Evolutionary conservation across 257 asterid genomes (phyloP).

Genomic region (Fraxinus anomala): DNA sequence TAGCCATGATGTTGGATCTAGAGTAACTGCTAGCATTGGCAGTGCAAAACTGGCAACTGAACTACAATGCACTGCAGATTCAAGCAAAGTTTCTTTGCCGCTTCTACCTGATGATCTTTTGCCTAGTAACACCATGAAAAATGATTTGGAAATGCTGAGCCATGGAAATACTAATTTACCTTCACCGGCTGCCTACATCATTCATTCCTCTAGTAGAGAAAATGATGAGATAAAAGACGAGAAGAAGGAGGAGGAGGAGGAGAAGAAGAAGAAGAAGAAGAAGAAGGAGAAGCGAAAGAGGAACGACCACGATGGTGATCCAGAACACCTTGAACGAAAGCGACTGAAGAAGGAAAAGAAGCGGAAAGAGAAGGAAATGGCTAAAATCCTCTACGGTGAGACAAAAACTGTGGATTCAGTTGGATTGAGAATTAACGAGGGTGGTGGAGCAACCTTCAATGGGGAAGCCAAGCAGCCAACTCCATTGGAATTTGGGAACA

Average conservation of each 20-base stretch:
- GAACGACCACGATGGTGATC: conserved; percentile 48
- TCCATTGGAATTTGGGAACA: conserved; percentile 20
- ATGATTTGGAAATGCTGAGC: conserved; percentile 37
- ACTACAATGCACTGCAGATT: conserved; percentile 94
- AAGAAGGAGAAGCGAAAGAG: conserved; percentile 58
- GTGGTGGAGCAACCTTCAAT: conserved; percentile 15
- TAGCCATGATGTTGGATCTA: conserved; percentile 88
- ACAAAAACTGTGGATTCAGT: conserved; percentile 34
- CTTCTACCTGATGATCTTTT: conserved; percentile 36
- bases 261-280: conserved; percentile 51
- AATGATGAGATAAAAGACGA: conserved; percentile 34
- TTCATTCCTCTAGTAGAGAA: conserved; percentile 27
- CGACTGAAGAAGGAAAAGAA: conserved; percentile 82
- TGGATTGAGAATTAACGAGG: conserved; percentile 35
- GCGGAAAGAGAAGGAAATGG: conserved; percentile 81
- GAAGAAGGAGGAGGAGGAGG: conserved; percentile 14
- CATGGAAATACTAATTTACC: conserved; percentile 44
- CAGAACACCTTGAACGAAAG: conserved; percentile 61
- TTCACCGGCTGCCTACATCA: conserved; percentile 24
- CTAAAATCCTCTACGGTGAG: conserved; percentile 55
- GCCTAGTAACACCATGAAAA: conserved; percentile 33
- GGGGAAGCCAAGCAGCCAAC: conserved; percentile 25
- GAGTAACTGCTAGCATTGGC: conserved; percentile 93
- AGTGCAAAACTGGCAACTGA: conserved; percentile 69
- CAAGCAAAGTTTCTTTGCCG: conserved; percentile 60